These are phyloP conservation scores for Colletotrichum agaves DNA, from an alignment of 2,329 filamentous ascomycete genomes.

Conservation along the genomic window DNA sequence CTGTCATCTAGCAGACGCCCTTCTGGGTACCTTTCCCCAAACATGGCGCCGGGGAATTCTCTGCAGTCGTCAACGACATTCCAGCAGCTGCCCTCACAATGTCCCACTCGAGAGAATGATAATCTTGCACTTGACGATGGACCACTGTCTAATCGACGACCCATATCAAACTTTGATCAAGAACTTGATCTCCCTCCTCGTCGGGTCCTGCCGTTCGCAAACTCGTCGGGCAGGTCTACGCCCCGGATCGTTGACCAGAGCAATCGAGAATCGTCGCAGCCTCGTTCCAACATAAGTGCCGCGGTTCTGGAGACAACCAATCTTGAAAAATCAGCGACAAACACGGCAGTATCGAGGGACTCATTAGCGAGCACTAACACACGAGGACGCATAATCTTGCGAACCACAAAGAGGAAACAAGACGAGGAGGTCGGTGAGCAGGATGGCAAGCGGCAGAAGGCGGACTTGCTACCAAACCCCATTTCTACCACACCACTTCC, in stretches of 20 bases:
- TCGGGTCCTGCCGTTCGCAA: slow-evolving; percentile 2
- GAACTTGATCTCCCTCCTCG: background rate
- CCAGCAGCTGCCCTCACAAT: background rate
- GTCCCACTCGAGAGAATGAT: background rate
- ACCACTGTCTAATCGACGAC: background rate
- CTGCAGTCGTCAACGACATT: background rate
- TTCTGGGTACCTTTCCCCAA: background rate
- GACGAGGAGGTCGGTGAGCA: background rate
- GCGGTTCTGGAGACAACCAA: too few species aligned
- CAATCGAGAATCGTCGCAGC: background rate
- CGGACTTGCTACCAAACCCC: background rate
- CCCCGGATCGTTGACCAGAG: background rate
- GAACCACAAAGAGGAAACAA: background rate
- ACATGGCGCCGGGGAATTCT: background rate
- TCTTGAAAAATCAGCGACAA: too few species aligned
- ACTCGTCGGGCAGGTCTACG: background rate
- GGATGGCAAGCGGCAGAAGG: slow-evolving; percentile 9
- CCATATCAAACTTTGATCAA: background rate
- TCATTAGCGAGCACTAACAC: background rate
- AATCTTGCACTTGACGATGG: background rate
- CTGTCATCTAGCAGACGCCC: background rate
- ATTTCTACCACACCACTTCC: background rate
- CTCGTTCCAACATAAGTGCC: background rate
- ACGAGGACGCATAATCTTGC: background rate
- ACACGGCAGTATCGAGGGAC: too few species aligned